Conservation (phyloP, 2,329 filamentous ascomycete species). For the Mollisiaceae sp. region DNA sequence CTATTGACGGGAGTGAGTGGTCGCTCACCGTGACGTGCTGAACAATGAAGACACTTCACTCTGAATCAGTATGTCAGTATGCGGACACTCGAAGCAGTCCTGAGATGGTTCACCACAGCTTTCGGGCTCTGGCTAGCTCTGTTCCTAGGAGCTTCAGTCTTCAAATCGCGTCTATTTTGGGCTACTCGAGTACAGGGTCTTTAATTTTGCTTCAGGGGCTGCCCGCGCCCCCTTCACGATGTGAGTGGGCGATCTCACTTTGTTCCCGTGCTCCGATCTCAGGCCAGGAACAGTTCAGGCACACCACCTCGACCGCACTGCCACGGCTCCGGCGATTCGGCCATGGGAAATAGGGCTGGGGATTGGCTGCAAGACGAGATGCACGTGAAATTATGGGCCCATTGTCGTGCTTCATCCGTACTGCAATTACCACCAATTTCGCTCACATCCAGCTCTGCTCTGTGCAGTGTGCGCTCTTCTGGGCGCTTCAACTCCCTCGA, state of each 20-base stretch:
- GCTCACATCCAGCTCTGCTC: not conserved
- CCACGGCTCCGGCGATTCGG: not conserved
- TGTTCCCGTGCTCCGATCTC: not conserved
- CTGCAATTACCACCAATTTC: slow-evolving; percentile 9
- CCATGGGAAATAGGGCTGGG: not conserved
- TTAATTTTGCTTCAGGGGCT: slow-evolving; percentile 3
- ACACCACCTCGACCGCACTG: not conserved
- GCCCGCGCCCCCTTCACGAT: not conserved
- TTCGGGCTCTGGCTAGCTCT: too few species aligned
- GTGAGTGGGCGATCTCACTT: not conserved
- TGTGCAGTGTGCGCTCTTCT: not conserved
- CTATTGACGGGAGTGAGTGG: too few species aligned
- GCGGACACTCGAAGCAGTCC: too few species aligned
- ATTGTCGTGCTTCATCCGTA: not conserved
- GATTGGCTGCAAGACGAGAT: not conserved
- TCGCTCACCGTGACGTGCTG: too few species aligned
- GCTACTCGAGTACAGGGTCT: slow-evolving; percentile 6
- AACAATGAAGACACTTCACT: too few species aligned
- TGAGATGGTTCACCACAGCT: too few species aligned
- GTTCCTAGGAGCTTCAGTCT: not conserved
- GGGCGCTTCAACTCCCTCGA: not conserved
- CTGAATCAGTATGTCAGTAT: too few species aligned
- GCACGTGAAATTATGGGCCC: not conserved
- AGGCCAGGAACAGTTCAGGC: not conserved
- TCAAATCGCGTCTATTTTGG: not conserved